These are phyloP conservation scores for Candida tetrigidarum DNA, from an alignment of 1,139 yeast species.

Conservation along the genomic window DNA sequence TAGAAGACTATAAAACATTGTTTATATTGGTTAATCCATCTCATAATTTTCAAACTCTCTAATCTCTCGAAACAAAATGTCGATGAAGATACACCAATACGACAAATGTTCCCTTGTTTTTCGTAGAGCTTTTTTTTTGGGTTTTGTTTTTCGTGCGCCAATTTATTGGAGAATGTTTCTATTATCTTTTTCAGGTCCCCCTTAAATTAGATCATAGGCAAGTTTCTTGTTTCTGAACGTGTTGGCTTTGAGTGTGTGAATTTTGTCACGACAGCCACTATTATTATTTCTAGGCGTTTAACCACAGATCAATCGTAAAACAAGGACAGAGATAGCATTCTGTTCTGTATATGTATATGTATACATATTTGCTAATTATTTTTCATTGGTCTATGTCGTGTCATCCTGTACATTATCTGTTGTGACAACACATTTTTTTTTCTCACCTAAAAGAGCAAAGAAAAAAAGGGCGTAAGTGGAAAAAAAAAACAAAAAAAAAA, in stretches of 20 bases:
- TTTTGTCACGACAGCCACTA: background rate
- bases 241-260: background rate
- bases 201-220: too few relatives aligned
- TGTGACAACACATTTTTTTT: background rate
- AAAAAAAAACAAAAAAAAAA: background rate
- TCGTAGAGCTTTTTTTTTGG: too few relatives aligned
- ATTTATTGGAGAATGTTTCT: background rate
- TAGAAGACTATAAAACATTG: too few relatives aligned
- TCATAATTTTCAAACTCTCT: too few relatives aligned
- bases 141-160: conserved; percentile 3
- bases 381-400: conserved; percentile 1
- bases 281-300: background rate
- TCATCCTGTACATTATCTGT: conserved; percentile 7
- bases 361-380: too few relatives aligned
- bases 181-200: background rate
- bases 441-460: background rate
- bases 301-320: background rate
- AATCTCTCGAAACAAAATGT: too few relatives aligned
- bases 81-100: too few relatives aligned
- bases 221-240: background rate
- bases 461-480: conserved; percentile 1
- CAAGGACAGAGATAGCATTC: background rate
- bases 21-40: too few relatives aligned
- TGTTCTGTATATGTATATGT: too few relatives aligned
- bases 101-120: too few relatives aligned